Base-by-base conservation (phyloP, 371 early-diverging fungal genomes). In the Lichtheimia ornata region DNA sequence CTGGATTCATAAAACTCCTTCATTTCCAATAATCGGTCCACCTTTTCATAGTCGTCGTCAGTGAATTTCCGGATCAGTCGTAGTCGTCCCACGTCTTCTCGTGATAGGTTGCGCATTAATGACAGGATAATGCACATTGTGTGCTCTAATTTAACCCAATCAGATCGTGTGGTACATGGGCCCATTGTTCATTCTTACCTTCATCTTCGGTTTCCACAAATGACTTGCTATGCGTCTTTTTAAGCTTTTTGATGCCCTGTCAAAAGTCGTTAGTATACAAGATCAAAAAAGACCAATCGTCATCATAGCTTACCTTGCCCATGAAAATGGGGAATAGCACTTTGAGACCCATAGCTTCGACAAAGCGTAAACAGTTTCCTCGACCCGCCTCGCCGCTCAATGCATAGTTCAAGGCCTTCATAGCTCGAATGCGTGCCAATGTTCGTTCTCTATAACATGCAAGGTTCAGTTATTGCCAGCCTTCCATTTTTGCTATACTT, bases 391-490 rank as follows among this genome's bases (percentile, higher is more conserved):
- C 72, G 20, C 86, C 85, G 9, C 89, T 76, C 68, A 94, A 63
- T 4, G 93, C 90, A 71, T 92, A 92, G 62, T 92, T 88, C n/a
- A 97, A 61, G 1, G 94, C 91, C 63, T 95, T 96, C 61, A 95
- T 77, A 3, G 96, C 88, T 40, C 93, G 76, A 63, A 94, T 88
- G 14, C 94, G 82, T 3, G 90, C 77, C 70, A 94, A 77, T 63
- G 87, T 88, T 61, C 85, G 84, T 69, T 94, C 92, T 63, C 90
- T 91, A 70, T n/a, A 24, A 2, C 6, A 47, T 0, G 9, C 9
- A 35, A 35, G 2, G 11, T 35, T 35, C 9, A 35, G 35, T 35
- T 5, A 35, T 28, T 28, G 28, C 4, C 35, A 35, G 6, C 35
- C 9, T 9, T 11, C 5, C 0, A 11, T 35, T 12, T 0, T n/a